These are phyloP conservation scores for Madurella mycetomatis DNA, from an alignment of 2,329 filamentous ascomycete genomes.

Conservation along the genomic window DNA sequence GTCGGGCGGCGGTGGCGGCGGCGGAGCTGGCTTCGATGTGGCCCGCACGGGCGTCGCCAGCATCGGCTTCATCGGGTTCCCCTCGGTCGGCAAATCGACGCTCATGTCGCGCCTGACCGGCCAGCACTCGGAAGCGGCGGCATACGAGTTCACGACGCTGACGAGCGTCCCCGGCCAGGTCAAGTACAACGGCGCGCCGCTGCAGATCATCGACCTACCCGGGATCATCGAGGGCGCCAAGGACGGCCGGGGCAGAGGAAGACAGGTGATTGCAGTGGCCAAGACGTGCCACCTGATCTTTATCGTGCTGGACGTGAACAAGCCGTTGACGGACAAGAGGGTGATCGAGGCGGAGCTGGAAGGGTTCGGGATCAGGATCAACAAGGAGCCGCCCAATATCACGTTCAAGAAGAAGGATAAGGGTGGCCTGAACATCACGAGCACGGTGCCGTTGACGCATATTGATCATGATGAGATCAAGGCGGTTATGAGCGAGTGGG, in stretches of 20 bases:
- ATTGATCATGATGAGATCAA: slow-evolving; percentile 96
- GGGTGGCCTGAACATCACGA: slow-evolving; percentile 93
- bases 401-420: slow-evolving; percentile 99
- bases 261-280: slow-evolving; percentile 96
- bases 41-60: slow-evolving; percentile 95
- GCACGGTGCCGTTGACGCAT: slow-evolving; percentile 83
- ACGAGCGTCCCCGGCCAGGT: slow-evolving; percentile 97
- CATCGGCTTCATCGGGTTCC: slow-evolving; percentile 96
- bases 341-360: slow-evolving; percentile 94
- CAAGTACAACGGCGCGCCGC: slow-evolving; percentile 88
- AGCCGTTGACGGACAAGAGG: slow-evolving; percentile 93
- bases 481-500: slow-evolving; percentile 82
- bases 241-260: slow-evolving; percentile 93
- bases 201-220: slow-evolving; percentile 96
- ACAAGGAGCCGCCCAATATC: slow-evolving; percentile 95
- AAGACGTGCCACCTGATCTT: slow-evolving; percentile 99
- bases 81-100: slow-evolving; percentile 97
- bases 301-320: slow-evolving; percentile 97
- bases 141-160: slow-evolving; percentile 97
- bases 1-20: slow-evolving; percentile 71
- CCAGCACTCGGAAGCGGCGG: slow-evolving; percentile 93
- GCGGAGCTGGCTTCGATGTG: slow-evolving; percentile 90
- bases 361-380: slow-evolving; percentile 95
- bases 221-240: slow-evolving; percentile 99
- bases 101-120: slow-evolving; percentile 93